These are phyloP conservation scores for Fusarium nisikadoi DNA, from an alignment of 2,329 filamentous ascomycete genomes.

Conservation along the genomic window DNA sequence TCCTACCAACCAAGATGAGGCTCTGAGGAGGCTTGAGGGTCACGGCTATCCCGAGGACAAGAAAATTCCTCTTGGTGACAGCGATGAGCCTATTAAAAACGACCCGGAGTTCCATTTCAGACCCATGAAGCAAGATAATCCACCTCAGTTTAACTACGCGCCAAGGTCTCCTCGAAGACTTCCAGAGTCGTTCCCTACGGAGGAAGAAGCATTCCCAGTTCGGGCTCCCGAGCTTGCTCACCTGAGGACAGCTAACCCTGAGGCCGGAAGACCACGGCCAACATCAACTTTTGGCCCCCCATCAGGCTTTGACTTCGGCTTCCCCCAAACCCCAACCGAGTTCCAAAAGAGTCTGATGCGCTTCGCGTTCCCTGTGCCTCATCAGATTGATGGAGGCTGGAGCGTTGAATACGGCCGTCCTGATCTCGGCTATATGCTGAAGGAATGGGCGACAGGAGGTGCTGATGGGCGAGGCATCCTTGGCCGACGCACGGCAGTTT, in stretches of 20 bases:
- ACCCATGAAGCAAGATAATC: constrained; percentile 59
- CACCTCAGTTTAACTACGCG: constrained; percentile 69
- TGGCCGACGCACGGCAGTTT: constrained; percentile 85
- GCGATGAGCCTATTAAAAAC: constrained; percentile 38
- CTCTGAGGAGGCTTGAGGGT: constrained; percentile 62
- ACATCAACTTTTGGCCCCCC: constrained; percentile 69
- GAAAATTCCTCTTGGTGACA: constrained; percentile 45
- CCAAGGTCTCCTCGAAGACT: constrained; percentile 57
- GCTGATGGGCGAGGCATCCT: constrained; percentile 74
- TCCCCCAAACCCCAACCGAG: constrained; percentile 84
- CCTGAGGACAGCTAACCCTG: constrained; percentile 59
- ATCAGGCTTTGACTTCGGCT: constrained; percentile 80
- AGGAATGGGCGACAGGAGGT: constrained; percentile 81
- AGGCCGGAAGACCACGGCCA: constrained; percentile 53
- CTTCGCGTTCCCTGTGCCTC: constrained; percentile 81
- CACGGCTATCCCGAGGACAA: constrained; percentile 58
- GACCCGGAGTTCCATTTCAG: constrained; percentile 67
- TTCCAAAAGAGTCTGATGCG: constrained; percentile 92
- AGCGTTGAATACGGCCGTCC: constrained; percentile 92
- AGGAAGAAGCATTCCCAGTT: constrained; percentile 45
- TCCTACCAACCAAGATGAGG: constrained; percentile 55
- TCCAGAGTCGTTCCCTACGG: constrained; percentile 25
- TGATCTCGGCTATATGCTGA: constrained; percentile 86
- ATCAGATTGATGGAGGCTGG: constrained; percentile 82
- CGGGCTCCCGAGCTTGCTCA: constrained; percentile 67